Conservation (phyloP, 192 early-diverging fungal species). For the Linnemannia exigua region DNA sequence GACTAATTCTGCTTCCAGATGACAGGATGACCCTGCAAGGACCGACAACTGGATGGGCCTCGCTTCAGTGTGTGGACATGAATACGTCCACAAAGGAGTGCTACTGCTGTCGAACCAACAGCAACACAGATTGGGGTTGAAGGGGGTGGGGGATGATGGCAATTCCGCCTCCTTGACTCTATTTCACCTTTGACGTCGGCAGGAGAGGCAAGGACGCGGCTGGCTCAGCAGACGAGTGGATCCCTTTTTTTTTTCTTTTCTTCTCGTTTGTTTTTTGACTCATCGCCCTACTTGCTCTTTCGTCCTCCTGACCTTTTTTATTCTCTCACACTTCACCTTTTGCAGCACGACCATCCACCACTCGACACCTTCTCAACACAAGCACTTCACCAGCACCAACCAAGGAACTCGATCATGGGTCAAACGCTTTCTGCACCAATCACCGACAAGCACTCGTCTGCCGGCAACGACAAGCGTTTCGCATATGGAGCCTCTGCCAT, state of each 20-base stretch:
- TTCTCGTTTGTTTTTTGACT: neutral
- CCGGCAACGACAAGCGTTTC: conserved; percentile 80
- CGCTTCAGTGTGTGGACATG: neutral
- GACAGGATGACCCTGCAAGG: neutral
- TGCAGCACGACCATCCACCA: neutral
- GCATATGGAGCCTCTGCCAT: conserved; percentile 91
- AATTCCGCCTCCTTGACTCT: neutral
- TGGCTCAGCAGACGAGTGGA: neutral
- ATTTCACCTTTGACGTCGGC: conserved; percentile 2
- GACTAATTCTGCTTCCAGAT: neutral
- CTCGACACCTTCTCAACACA: neutral
- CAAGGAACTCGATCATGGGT: conserved; percentile 76
- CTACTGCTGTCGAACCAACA: neutral
- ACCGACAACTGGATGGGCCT: neutral
- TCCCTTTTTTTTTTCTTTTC: neutral
- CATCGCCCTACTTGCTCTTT: neutral
- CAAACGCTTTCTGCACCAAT: conserved; percentile 97
- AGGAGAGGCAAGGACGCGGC: conserved; percentile 1
- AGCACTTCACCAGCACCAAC: conserved; percentile 14
- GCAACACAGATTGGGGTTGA: neutral
- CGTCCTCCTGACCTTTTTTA: conserved; percentile 5
- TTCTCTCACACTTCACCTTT: neutral
- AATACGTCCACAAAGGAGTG: neutral
- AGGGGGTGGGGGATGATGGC: neutral
- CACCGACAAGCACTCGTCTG: conserved; percentile 87